Evolutionary conservation across 805 yeast species (phyloP), one percentile per base, ranked within the genome.

Genomic region (Maudiozyma barnettii): DNA sequence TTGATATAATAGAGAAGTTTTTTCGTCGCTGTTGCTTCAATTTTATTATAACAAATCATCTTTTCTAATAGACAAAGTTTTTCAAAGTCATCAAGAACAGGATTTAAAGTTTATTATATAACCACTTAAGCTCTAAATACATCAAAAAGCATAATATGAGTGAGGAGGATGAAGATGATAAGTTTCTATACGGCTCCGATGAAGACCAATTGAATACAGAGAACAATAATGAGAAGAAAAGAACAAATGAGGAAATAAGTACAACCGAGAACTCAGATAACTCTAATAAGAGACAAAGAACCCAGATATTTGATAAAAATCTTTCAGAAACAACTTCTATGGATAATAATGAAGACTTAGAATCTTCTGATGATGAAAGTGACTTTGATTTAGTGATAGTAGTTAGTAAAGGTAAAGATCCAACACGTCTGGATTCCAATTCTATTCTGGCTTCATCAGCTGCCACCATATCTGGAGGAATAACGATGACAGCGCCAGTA

Each of bases 301-400:
- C 14, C 14, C 39, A 30, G 21, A n/a, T 18, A 20, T 21, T 22
- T 18, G 38, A 39, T 7, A 12, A 37, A 13, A 43, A 45, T 3
- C 23, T 9, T 7, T 26, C 22, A 4, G 21, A 35, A 2, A 16
- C 14, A n/a, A 33, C 35, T 20, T 31, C 37, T 2, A 5, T 36
- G 16, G 47, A 26, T 14, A 23, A 21, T 3, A 44, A 43, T 2
- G 41, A 35, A 10, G 43, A 44, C 4, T 36, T 40, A 5, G 52
- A 40, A 5, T 57, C 46, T 10, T 63, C 56, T 2, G 72, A 67
- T 3, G 75, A 69, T 14, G 76, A 69, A 3, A 74, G 67, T 7
- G 72, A 67, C 5, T 76, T 70, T 12, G 75, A 85, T 57, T 77
- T 90, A 33, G 96, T 90, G 64, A 84, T 91, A 59, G 84, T 90